Evolutionary conservation across 2,329 filamentous ascomycete species (phyloP), one percentile per base, ranked within the genome.

Genomic region (Colletotrichum nymphaeae): DNA sequence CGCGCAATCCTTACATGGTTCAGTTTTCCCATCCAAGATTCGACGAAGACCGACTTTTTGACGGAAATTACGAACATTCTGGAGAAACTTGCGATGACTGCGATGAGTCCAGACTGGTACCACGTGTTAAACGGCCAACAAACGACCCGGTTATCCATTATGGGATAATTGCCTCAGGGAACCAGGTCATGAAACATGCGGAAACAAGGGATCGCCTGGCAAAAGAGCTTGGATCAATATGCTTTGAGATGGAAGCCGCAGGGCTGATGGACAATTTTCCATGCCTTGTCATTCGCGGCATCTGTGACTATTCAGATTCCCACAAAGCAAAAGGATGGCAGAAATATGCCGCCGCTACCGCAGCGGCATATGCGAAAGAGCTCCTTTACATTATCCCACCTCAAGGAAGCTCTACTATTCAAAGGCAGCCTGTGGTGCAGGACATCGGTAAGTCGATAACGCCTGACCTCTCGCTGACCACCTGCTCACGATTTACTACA

Each of bases 281-380:
- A 0, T 82, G 79, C 57, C 55, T 83, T 0, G 76, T 80, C 0
- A 80, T 84, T 30, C 78, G 80, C 1, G 81, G 81, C 0, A 80
- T 84, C 1, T 84, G 79, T 30, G 79, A 83, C 63, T 84, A 83
- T 58, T 78, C 81, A 3, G 82, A 85, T 63, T 79, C 76, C 1
- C 81, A 84, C 63, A 84, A 84, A 69, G 79, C 78, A 56, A 79
- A 84, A 8, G 12, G 32, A n/a, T 84, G 81, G 82, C 79, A 82
- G 35, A n/a, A 22, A 1, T 82, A 81, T 72, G 82, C 83, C 0
- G 80, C 83, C 1, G 75, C 75, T 0, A 78, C 77, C 0, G 81
- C 82, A 0, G 81, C 81, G 0, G 79, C 78, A 4, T 77, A 74
- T 49, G 74, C 75, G 0, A 76, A 67, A 5, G 75, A 76, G 49